Base-by-base conservation (phyloP, 2,329 filamentous ascomycete genomes). In the Microsporum audouinii region DNA sequence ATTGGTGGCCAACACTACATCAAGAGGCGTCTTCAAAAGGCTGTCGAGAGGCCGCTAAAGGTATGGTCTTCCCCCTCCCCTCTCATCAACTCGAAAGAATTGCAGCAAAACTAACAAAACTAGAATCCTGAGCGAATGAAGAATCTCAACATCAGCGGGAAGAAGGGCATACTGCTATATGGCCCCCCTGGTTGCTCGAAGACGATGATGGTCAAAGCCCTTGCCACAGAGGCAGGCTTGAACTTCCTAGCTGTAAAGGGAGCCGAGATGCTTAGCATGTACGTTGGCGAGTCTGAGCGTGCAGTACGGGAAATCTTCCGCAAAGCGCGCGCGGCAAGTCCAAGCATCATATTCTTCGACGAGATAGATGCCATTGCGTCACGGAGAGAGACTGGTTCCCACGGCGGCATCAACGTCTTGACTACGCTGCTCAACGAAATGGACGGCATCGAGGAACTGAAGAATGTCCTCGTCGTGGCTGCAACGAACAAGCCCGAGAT, bases 181-280 rank as follows among this genome's bases (percentile, higher is more conserved):
- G 92, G 92, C 0, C 92, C 92, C 0, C 92, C 92, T 0, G 92
- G 92, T 2, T 96, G 92, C 75, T 95, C 91, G 65, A 97, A 97
- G 76, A 97, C 92, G 0, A 83, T 96, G 71, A 90, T 86, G 0
- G 92, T 92, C 0, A 91, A 95, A 71, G 92, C 92, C 33, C 84
- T 95, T 67, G 92, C 92, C 14, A 95, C 90, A 5, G 91, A 95
- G 72, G 89, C 89, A 34, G 88, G 88, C 2, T 86, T 95, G 74
- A 96, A 96, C 72, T 96, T 96, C 78, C 86, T 96, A 70, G 88
- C 91, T 6, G 89, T 97, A 66, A 96, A 96, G 75, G 92, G 91
- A 31, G 90, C 90, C 39, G 92, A 96, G 74, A 82, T 96, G 10
- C 85, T 96, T 63, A 95, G 91, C 75, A 96, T 95, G 89, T 97